Base-by-base conservation (phyloP, 208 protist genomes). In the Acanthamoeba healyi region DNA sequence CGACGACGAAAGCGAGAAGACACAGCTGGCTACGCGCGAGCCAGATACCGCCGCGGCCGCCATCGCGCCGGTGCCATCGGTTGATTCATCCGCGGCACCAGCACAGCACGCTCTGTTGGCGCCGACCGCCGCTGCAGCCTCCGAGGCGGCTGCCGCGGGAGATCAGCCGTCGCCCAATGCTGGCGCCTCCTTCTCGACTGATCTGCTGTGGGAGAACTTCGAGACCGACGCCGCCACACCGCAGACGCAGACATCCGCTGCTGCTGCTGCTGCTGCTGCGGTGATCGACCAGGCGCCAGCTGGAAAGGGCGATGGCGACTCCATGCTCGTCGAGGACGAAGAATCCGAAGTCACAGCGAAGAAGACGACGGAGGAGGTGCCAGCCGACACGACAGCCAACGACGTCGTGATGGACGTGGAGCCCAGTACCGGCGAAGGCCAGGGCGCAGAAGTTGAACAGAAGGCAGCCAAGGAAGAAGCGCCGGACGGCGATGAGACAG, bases 191-290 rank as follows among this genome's bases (percentile, higher is more conserved):
- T 67, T 67, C 19, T 67, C 58, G 58, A 67, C 58, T n/a, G 58
- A 67, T 14, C 58, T 67, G n/a, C 58, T 67, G 9, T 67, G 58
- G 58, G 58, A 67, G 58, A 67, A 67, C n/a, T 67, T 67, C 58
- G 58, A 67, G 58, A 58, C 51, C 58, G 58, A 67, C 29, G n/a
- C 58, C 9, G 0, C 26, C n/a, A 4, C 58, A 67, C 56, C 56
- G 56, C 12, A 26, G 56, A 22, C 19, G 56, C 15, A 0, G 56
- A 22, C 56, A n/a, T n/a, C n/a, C n/a, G n/a, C n/a, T n/a, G n/a
- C n/a, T n/a, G n/a, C n/a, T n/a, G n/a, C n/a, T n/a, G n/a, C n/a
- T n/a, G n/a, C n/a, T n/a, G n/a, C n/a, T n/a, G n/a, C n/a, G n/a
- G n/a, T n/a, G n/a, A n/a, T n/a, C n/a, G n/a, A n/a, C n/a, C n/a